Base-by-base conservation (phyloP, 2,329 filamentous ascomycete species). In the Elsinoe ampelina region DNA sequence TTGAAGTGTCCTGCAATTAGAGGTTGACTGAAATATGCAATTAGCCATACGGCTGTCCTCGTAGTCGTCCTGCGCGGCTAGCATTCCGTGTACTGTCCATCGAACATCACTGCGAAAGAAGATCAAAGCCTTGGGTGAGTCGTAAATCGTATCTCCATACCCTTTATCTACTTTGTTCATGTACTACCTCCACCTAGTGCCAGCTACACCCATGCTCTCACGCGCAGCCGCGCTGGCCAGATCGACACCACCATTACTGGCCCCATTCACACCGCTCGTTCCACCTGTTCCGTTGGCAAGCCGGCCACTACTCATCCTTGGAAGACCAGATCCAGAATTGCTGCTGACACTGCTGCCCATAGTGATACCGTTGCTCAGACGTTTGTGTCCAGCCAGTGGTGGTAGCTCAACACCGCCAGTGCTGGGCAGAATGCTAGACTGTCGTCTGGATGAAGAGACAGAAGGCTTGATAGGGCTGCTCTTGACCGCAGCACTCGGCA, bases 211-310 rank as follows among this genome's bases (percentile, higher is more conserved):
- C 64, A 65, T 66, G 45, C 63, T 65, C 52, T 63, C 61, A 55
- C 59, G 59, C 1, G 64, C 64, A 3, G 64, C 64, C 43, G 64
- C 58, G 34, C 60, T 52, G n/a, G 64, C 64, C 17, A 66, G 57
- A 43, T 61, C 51, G 13, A 61, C 35, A 32, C 45, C 58, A 30
- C 7, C 51, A 41, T 36, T 39, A 15, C 11, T 20, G 22, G 38
- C 8, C 2, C 52, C 52, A 22, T 34, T 55, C 3, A 55, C 20
- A n/a, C 36, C 54, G 12, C 13, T 35, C 17, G 41, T 36, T 47
- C 22, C 39, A 22, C 22, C 15, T 56, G 32, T 35, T 22, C 54
- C 54, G 13, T 56, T 56, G 38, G 32, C 15, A 13, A 56, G 39
- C 20, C 54, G 61, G 15, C 58, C 57, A 38, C 58, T 60, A 2